Evolutionary conservation across 306 rosid genomes (phyloP).

Genomic region (Glycine soja): DNA sequence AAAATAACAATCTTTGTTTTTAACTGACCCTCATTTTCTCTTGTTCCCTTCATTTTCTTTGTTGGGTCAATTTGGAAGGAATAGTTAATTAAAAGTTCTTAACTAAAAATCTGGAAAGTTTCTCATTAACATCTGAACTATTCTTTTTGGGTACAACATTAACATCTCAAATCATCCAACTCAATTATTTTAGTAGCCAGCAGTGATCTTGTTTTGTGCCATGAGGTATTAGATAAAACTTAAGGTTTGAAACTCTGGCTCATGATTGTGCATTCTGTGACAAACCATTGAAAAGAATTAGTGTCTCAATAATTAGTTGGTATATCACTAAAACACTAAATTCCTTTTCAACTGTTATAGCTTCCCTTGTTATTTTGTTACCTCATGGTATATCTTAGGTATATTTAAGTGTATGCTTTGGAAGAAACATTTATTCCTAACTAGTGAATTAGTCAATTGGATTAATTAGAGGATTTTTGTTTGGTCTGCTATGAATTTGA

Average conservation of each 20-base stretch:
- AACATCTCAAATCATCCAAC: background rate
- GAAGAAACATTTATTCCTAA: background rate
- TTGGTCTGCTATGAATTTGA: background rate
- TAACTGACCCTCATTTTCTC: background rate
- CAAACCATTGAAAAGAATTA: background rate
- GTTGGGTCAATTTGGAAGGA: background rate
- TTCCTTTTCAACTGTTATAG: background rate
- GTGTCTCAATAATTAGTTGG: background rate
- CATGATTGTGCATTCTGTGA: background rate
- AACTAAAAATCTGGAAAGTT: background rate
- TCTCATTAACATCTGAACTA: background rate
- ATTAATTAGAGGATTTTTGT: background rate
- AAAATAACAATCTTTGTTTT: background rate
- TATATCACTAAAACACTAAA: background rate
- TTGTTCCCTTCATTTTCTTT: background rate
- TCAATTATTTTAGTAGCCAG: background rate
- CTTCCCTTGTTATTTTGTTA: slow-evolving; percentile 4
- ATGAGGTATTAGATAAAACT: background rate
- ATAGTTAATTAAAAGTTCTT: background rate
- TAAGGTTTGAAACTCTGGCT: background rate
- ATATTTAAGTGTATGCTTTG: background rate
- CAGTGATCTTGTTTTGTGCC: slow-evolving; percentile 31
- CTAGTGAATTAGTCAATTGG: background rate
- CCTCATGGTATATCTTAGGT: slow-evolving; percentile 3
- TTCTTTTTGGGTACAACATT: background rate